Evolutionary conservation across 1,139 yeast species (phyloP), one percentile per base, ranked within the genome.

Genomic region (Ashbya aceris): DNA sequence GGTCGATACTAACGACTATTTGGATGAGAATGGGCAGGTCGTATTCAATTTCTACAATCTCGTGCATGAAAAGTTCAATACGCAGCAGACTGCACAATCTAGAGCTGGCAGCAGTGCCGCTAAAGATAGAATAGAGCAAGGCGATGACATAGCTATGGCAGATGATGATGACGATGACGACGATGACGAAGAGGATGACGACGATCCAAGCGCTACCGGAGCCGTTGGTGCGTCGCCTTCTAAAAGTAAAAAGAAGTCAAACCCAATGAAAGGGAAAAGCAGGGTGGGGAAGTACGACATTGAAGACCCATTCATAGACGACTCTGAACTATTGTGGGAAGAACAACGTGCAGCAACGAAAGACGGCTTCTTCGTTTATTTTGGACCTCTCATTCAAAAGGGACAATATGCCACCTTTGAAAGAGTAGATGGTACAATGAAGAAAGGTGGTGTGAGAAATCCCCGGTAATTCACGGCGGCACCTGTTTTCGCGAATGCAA

Each of bases 231-330:
- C 54, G 44, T 43, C 54, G 47, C 43, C 49, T 29, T 37, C 53
- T 45, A 46, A 52, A 43, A 50, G 64, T 43, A 65, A 66, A 40
- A 56, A 62, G 47, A 61, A 54, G 40, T 55, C 61, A 32, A 67
- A 57, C 47, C 62, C 63, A 37, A 57, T 56, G 55, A 69, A 62
- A 64, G 83, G 71, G 65, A 80, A 79, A 56, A 71, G 87, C 47
- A 74, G 77, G 61, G 83, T 81, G 39, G 96, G 96, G 7, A 87
- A 86, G 57, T 93, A 93, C 61, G 98, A 93, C 59, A 71, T 77
- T 42, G 81, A 84, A 48, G 99, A 93, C 64, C 98, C 98, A 1
- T 93, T 93, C 57, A 91, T 93, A 47, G 99, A 93, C 65, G 98
- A 93, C 61, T 76, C 84, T 26, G 99, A 91, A 63, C 69, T 87